Evolutionary conservation across 805 yeast genomes (phyloP).

Genomic region (Saccharomyces paradoxus): DNA sequence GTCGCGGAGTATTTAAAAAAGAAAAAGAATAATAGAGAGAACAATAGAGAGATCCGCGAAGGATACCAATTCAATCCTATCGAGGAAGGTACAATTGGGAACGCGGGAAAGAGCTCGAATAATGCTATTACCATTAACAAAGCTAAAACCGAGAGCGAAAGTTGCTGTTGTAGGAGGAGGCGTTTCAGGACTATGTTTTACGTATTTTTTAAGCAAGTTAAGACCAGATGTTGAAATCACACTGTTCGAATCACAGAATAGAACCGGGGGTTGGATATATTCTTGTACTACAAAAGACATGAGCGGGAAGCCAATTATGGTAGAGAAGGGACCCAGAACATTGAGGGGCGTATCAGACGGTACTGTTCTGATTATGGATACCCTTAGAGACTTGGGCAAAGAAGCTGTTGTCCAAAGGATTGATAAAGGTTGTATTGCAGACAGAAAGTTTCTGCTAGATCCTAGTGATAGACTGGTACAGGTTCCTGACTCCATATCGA

Average conservation of each 20-base stretch:
- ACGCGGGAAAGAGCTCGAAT: not conserved
- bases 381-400: slow-evolving; percentile 39
- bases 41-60: not conserved
- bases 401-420: slow-evolving; percentile 51
- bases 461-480: slow-evolving; percentile 40
- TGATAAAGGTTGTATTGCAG: slow-evolving; percentile 50
- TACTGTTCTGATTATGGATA: slow-evolving; percentile 56
- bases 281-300: slow-evolving; percentile 36
- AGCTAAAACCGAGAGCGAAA: slow-evolving; percentile 27
- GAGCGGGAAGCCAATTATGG: slow-evolving; percentile 21
- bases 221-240: slow-evolving; percentile 69
- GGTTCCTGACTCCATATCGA: slow-evolving; percentile 40
- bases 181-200: slow-evolving; percentile 71
- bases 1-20: not conserved
- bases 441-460: slow-evolving; percentile 59
- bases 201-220: slow-evolving; percentile 57
- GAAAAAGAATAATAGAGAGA: not conserved
- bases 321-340: slow-evolving; percentile 89
- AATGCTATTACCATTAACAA: slow-evolving; percentile 15
- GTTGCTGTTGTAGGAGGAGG: slow-evolving; percentile 85
- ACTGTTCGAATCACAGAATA: slow-evolving; percentile 46
- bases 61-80: not conserved
- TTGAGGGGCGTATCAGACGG: slow-evolving; percentile 79
- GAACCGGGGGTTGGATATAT: slow-evolving; percentile 76
- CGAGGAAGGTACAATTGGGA: not conserved